Percentiles rank a stretch among this genome's conserved stretches.
phyloP scores from a whole-genome alignment of 2,329 filamentous ascomycete species.

The Apiospora kogelbergensis region DNA sequence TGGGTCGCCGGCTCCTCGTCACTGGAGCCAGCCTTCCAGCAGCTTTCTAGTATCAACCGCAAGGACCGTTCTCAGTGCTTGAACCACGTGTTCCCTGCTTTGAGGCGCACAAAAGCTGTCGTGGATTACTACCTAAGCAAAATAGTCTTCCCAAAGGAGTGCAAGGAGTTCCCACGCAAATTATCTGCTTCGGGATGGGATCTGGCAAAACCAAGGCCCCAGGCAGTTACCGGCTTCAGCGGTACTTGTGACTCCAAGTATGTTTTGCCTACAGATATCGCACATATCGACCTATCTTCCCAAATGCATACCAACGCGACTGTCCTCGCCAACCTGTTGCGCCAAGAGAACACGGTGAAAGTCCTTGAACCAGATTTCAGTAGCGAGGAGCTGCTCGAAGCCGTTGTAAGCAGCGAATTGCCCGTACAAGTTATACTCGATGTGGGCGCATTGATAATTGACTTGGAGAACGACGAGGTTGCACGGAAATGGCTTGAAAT shows the following conservation, averaged over 20 bases:
- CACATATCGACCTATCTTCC: conserved; percentile 51
- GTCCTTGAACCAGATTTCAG: conserved; percentile 21
- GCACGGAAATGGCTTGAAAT: conserved; percentile 53
- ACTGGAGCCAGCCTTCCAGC: conserved; percentile 37
- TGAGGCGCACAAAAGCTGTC: conserved; percentile 51
- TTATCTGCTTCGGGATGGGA: conserved; percentile 69
- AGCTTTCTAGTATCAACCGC: conserved; percentile 56
- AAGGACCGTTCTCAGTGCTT: conserved; percentile 51
- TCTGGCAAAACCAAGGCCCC: conserved; percentile 46
- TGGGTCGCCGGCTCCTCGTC: conserved; percentile 42
- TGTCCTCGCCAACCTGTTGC: conserved; percentile 60
- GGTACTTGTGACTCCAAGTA: conserved; percentile 65
- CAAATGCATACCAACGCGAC: conserved; percentile 67
- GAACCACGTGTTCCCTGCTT: conserved; percentile 48
- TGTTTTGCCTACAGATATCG: conserved; percentile 56
- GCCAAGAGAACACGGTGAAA: conserved; percentile 43
- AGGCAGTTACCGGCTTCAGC: conserved; percentile 65
- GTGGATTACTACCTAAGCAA: conserved; percentile 64
- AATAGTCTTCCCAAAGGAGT: conserved; percentile 61
- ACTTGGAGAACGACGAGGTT: conserved; percentile 57
- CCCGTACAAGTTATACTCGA: conserved; percentile 63
- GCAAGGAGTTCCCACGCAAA: conserved; percentile 63
- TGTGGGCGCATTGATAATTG: conserved; percentile 69
- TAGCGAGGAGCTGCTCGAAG: not conserved
- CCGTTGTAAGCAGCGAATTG: not conserved